A percentile compares a stretch with the other conserved stretches of the same genome.
These are phyloP conservation scores for Hylodesmum podocarpum DNA, from an alignment of 306 rosid species.

Conservation along the genomic window DNA sequence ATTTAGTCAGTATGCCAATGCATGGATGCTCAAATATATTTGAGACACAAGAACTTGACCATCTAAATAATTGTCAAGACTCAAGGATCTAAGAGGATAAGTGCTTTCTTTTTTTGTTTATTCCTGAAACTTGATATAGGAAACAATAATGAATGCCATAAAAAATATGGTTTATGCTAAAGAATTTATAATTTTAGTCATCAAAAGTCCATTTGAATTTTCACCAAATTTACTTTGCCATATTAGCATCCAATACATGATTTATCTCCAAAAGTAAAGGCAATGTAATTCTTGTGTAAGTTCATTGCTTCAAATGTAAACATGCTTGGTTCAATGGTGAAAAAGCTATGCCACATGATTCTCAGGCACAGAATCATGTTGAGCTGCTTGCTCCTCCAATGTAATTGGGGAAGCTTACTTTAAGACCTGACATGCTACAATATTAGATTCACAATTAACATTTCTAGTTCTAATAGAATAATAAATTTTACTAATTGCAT, in stretches of 20 bases:
- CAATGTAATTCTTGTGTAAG: neutral
- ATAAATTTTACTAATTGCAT: neutral
- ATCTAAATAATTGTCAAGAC: slow-evolving; percentile 7
- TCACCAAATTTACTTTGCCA: neutral
- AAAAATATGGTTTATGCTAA: neutral
- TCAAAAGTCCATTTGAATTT: slow-evolving; percentile 1
- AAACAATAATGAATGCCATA: neutral
- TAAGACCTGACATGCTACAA: neutral
- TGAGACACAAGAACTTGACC: neutral
- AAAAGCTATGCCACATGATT: neutral
- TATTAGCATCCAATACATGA: neutral
- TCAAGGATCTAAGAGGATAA: neutral
- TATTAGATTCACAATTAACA: neutral
- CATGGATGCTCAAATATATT: slow-evolving; percentile 12
- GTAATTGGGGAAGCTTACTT: neutral
- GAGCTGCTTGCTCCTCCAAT: neutral
- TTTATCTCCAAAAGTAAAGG: neutral
- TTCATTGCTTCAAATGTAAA: slow-evolving; percentile 3
- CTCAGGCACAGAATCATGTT: neutral
- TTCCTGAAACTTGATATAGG: neutral
- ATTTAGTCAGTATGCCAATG: neutral
- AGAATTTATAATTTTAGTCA: slow-evolving; percentile 10
- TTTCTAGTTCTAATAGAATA: neutral
- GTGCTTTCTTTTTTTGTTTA: too few relatives aligned
- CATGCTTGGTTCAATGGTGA: neutral